A percentile compares a stretch with the other conserved stretches of the same genome.
These are phyloP conservation scores for Brassica incana DNA, from an alignment of 345 rosid species.

Conservation along the genomic window DNA sequence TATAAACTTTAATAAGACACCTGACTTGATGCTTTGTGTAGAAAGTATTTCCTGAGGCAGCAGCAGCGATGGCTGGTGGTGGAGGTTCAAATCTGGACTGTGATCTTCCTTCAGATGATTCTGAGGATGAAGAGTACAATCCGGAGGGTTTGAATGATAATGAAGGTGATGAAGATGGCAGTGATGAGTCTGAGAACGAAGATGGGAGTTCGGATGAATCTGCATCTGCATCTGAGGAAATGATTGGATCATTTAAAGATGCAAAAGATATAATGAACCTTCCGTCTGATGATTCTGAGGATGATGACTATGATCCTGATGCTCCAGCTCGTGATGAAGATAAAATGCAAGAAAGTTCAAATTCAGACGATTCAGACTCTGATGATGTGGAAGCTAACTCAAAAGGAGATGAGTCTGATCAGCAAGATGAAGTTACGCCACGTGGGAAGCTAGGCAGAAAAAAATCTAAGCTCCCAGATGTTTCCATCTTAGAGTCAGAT, in stretches of 20 bases:
- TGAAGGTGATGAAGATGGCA: slow-evolving; percentile 46
- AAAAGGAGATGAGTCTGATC: slow-evolving; percentile 36
- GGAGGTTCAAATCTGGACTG: slow-evolving; percentile 52
- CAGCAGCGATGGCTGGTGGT: slow-evolving; percentile 52
- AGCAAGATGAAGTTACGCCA: slow-evolving; percentile 38
- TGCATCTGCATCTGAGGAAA: slow-evolving; percentile 66
- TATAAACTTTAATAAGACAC: slow-evolving; percentile 1
- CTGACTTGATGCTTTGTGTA: slow-evolving; percentile 38
- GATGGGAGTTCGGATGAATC: slow-evolving; percentile 66
- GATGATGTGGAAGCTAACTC: slow-evolving; percentile 57
- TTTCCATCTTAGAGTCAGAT: slow-evolving; percentile 45
- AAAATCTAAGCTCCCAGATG: slow-evolving; percentile 35
- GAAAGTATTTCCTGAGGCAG: slow-evolving; percentile 93
- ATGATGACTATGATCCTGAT: slow-evolving; percentile 76
- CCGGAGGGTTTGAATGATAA: slow-evolving; percentile 51
- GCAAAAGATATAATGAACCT: slow-evolving; percentile 46
- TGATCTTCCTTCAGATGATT: slow-evolving; percentile 82
- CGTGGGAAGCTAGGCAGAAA: slow-evolving; percentile 25
- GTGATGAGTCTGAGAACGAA: slow-evolving; percentile 55
- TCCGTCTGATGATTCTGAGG: slow-evolving; percentile 93
- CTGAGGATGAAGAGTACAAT: slow-evolving; percentile 75
- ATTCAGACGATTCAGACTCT: slow-evolving; percentile 82
- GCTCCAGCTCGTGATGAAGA: slow-evolving; percentile 50
- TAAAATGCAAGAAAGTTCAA: slow-evolving; percentile 53
- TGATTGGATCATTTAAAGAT: slow-evolving; percentile 41